phyloP scores from a whole-genome alignment of 805 yeast species.

The Teunomyces stri region DNA sequence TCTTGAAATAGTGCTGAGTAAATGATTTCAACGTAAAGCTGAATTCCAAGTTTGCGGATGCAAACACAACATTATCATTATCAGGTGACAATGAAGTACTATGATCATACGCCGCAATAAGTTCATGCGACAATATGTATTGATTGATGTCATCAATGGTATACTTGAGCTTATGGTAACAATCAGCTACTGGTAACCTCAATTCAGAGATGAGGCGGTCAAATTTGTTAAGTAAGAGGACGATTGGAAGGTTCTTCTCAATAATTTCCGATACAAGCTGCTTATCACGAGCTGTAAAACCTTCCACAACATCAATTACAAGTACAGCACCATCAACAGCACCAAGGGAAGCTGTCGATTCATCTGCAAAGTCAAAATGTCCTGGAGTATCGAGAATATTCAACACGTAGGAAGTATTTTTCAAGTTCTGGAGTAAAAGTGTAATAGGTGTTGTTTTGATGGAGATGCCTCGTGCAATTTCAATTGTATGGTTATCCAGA shows the following conservation, averaged over 20 bases:
- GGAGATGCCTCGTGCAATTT: conserved; percentile 67
- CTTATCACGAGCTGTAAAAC: conserved; percentile 58
- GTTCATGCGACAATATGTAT: conserved; percentile 38
- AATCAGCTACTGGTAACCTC: conserved; percentile 68
- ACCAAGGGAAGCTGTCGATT: conserved; percentile 54
- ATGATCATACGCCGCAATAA: conserved; percentile 23
- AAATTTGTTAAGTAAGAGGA: conserved; percentile 71
- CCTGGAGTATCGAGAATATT: conserved; percentile 90
- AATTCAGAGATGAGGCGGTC: conserved; percentile 85
- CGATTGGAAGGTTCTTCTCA: conserved; percentile 48
- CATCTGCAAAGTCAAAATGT: conserved; percentile 81
- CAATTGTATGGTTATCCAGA: conserved; percentile 70
- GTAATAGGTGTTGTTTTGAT: conserved; percentile 63
- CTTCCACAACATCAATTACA: conserved; percentile 85
- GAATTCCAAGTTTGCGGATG: conserved; percentile 61
- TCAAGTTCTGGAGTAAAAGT: conserved; percentile 52
- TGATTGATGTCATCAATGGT: conserved; percentile 64
- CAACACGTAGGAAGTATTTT: conserved; percentile 51
- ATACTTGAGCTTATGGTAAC: conserved; percentile 64
- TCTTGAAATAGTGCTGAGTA: conserved; percentile 45
- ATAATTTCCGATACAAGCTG: conserved; percentile 52
- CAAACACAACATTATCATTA: conserved; percentile 66
- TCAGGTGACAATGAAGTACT: conserved; percentile 53
- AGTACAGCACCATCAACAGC: conserved; percentile 65
- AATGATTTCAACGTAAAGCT: conserved; percentile 69